Base-by-base conservation (phyloP, 202 grass and related monocot genomes). In the Elaeis oleifera region DNA sequence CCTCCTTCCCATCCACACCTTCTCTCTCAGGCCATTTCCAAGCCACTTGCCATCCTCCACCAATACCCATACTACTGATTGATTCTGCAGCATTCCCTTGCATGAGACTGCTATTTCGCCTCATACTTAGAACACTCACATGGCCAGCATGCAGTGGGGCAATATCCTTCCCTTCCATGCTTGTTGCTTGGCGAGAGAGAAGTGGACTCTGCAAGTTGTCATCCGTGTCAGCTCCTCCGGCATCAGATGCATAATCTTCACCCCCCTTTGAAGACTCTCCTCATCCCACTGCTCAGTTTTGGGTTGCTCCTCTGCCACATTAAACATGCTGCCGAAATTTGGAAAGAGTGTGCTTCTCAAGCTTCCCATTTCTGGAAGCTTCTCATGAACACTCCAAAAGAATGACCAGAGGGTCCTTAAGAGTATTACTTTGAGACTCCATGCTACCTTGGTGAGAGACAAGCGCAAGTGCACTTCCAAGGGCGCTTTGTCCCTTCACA, bases 261-360 rank as follows among this genome's bases (percentile, higher is more conserved):
- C 88, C 86, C 0, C 86, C 69, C 79, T 71, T 36, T 87, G 90
- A 64, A 90, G 60, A 70, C 80, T 90, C 70, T 90, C 90, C 59
- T 95, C 90, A 27, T 95, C 90, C 90, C 90, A 95, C n/a, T 87
- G 86, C 51, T 95, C 86, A 15, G 74, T 68, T 77, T 87, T 95
- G 1, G 58, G 66, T 20, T 87, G 86, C 29, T 84, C 83, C 29
- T 86, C 90, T 9, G 83, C 79, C 58, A 90, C 86, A 4, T 80
- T 95, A 68, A 95, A 86, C 90, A 95, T 95, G 61, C 90, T 95
- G 54, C 90, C 90, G 50, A 95, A 95, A 74, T 95, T 95, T 6
- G 90, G 86, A 70, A 95, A 95, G 66, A 95, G 51, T 53, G 83
- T 74, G 51, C 90, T 95, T 59, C 82, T 59, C 79, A 89, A 89